Evolutionary conservation across 208 protist species (phyloP), one percentile per base, ranked within the genome.

Genomic region (Angomonas ambiguus): DNA sequence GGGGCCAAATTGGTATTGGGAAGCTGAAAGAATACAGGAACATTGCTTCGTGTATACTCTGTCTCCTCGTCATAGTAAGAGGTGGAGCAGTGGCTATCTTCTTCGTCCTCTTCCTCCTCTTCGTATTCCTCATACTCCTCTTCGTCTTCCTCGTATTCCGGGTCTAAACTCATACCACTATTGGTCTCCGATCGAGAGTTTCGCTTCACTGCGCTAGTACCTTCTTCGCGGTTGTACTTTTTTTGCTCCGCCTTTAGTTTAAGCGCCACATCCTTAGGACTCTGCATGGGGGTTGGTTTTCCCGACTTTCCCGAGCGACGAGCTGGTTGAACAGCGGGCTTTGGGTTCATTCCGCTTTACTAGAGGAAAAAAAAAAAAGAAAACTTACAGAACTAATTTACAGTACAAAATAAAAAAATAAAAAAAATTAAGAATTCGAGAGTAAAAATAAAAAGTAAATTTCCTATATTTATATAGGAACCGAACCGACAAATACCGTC

Each of bases 361-460:
- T 59, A 35, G 71, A 56, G 49, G 45, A 38, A 70, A 24, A 65
- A 62, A 27, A 61, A 34, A 45, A 25, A 69, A 53, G 22, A 65
- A 59, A 25, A 62, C 8, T 20, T 16, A 62, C 60, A 45, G 3
- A 30, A 41, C 16, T 34, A 30, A 53, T 20, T 53, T n/a, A n/a
- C n/a, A n/a, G 1, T 20, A 65, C 18, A 25, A 59, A 31, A 59
- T 34, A 20, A 16, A 59, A 59, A 35, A 16, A 35, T 35, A 24
- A 32, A 35, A 31, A n/a, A 0, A 20, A 45, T 32, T 20, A 55
- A 55, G 49, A 18, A 18, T 20, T 55, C 30, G 24, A 55, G 24
- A 55, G 24, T 25, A 55, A 55, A 55, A 27, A 20, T 25, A 20
- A 55, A 55, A 55, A 20, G 16, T 20, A 48, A 11, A 20, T 48